Base-by-base conservation (phyloP, 345 rosid genomes). In the Adansonia digitata region DNA sequence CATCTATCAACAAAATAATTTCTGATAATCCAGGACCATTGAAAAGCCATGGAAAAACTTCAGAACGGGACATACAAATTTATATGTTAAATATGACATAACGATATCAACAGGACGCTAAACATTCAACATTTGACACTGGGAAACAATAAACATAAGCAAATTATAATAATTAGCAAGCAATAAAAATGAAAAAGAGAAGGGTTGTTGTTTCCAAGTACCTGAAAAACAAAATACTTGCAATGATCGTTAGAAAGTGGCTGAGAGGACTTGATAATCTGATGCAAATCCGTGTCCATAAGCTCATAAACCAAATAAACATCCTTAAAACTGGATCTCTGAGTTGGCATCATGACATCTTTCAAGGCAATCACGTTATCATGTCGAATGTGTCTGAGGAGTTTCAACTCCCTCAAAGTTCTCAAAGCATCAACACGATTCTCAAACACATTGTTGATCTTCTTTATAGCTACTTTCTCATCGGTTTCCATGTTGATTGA, bases 221-320 rank as follows among this genome's bases (percentile, higher is more conserved):
- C 97, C 97, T 94, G 97, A 75, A 91, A 87, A 71, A 90, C 66
- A 65, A 94, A 94, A 82, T 85, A 91, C 43, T 91, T 88, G 91
- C 89, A 91, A 84, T 92, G 97, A 71, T 94, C 93, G 77, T 85
- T 89, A 57, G 89, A 83, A 2, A 94, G 89, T 2, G 90, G 79
- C 75, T 94, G 94, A 18, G 92, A 73, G 27, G 97, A 91, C 79
- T 87, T 87, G 66, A 92, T 87, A 59, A 92, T 91, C 78, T 91
- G 97, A 86, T 90, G 94, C 79, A 94, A 84, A 85, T 91, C 97
- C 0, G 94, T 90, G 76, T 94, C 97, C 98, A 94, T 94, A 24
- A 94, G 89, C 82, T 94, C 98, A 55, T 87, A 92, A 51, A 92
- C 98, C 86, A 94, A 78, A 56, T 94, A 94, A 1, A 92, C 97